Conservation (phyloP, 192 early-diverging fungal genomes). For the Podila minutissima region DNA sequence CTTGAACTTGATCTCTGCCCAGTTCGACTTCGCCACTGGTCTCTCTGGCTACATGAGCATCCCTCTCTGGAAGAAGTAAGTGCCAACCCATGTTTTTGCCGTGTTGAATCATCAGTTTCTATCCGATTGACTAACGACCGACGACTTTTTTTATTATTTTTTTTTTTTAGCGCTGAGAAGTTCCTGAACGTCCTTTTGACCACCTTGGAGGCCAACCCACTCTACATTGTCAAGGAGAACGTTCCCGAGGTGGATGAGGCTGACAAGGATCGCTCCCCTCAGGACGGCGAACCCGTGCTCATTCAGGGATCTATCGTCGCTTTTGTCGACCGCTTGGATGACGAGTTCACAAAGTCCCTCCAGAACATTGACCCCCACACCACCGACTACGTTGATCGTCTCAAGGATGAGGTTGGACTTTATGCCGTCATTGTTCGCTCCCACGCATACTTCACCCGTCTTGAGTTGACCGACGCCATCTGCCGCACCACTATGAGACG, state of each 20-base stretch:
- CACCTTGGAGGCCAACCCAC: slow-evolving; percentile 78
- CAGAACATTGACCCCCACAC: slow-evolving; percentile 98
- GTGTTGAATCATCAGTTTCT: too few species aligned
- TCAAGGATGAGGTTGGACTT: slow-evolving; percentile 88
- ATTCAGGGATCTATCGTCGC: slow-evolving; percentile 89
- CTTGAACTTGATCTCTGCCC: slow-evolving; percentile 86
- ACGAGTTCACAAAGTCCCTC: slow-evolving; percentile 96
- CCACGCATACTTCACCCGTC: slow-evolving; percentile 86
- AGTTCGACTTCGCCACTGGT: slow-evolving; percentile 83
- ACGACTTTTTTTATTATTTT: not conserved
- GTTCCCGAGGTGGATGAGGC: slow-evolving; percentile 73
- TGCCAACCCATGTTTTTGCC: not conserved
- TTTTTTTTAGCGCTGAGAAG: slow-evolving; percentile 55
- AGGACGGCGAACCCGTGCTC: slow-evolving; percentile 61
- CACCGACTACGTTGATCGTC: slow-evolving; percentile 94
- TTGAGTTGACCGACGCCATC: slow-evolving; percentile 64
- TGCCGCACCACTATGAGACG: slow-evolving; percentile 85
- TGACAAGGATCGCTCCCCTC: slow-evolving; percentile 65
- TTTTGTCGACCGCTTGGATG: slow-evolving; percentile 94
- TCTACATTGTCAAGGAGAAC: slow-evolving; percentile 76
- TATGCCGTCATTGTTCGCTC: slow-evolving; percentile 91
- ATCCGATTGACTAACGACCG: too few species aligned
- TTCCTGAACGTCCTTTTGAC: slow-evolving; percentile 83
- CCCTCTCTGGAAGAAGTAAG: slow-evolving; percentile 82
- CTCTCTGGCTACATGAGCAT: slow-evolving; percentile 75